phyloP scores from a whole-genome alignment of 2,329 filamentous ascomycete species.

The Colletotrichum sublineola region DNA sequence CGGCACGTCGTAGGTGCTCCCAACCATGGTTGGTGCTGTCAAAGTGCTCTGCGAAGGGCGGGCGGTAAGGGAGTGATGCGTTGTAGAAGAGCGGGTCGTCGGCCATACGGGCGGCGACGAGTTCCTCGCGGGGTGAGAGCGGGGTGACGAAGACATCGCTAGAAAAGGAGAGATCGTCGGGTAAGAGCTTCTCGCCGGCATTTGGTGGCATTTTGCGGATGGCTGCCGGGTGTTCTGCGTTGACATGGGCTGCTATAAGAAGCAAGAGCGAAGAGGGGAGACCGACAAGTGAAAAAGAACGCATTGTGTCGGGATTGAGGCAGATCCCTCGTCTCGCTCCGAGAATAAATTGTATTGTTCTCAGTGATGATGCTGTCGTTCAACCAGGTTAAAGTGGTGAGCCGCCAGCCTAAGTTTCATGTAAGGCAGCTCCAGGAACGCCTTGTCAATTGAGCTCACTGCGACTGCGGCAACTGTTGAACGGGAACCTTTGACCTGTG shows the following conservation, averaged over 20 bases:
- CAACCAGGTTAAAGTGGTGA: slow-evolving; percentile 5
- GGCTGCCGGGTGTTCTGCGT: slow-evolving; percentile 66
- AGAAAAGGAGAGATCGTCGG: slow-evolving; percentile 72
- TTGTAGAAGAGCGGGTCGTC: slow-evolving; percentile 39
- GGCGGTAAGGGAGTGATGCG: slow-evolving; percentile 54
- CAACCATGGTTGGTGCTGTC: slow-evolving; percentile 46
- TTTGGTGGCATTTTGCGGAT: slow-evolving; percentile 80
- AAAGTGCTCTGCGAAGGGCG: slow-evolving; percentile 66
- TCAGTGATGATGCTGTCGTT: slow-evolving; percentile 15
- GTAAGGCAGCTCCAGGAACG: slow-evolving; percentile 10
- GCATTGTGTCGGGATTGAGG: slow-evolving; percentile 52
- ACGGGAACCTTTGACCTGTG: background rate
- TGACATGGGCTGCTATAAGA: slow-evolving; percentile 57
- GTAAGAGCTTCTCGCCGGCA: slow-evolving; percentile 79
- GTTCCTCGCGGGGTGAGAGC: slow-evolving; percentile 48
- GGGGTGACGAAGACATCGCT: slow-evolving; percentile 40
- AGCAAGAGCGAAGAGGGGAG: slow-evolving; percentile 61
- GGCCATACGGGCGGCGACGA: slow-evolving; percentile 50
- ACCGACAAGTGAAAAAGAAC: slow-evolving; percentile 52
- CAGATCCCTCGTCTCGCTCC: background rate
- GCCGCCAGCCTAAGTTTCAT: slow-evolving; percentile 8
- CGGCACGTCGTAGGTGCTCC: slow-evolving; percentile 58
- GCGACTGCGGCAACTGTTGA: background rate
- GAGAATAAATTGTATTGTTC: background rate
- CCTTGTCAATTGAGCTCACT: slow-evolving; percentile 4